phyloP scores from a whole-genome alignment of 352 stramenopile species.

The Phytophthora ohioensis region DNA sequence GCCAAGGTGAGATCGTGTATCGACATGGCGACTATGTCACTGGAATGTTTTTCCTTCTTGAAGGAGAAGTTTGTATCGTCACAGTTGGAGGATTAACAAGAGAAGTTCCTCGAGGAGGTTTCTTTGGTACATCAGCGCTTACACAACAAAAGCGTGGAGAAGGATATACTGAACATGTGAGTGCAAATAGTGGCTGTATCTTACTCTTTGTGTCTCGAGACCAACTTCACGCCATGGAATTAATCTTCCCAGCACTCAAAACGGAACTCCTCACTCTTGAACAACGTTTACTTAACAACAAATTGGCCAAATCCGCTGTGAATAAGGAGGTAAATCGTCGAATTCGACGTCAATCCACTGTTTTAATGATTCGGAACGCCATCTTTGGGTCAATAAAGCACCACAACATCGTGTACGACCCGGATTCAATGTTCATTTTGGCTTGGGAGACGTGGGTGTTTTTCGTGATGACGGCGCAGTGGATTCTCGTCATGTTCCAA shows the following conservation, averaged over 20 bases:
- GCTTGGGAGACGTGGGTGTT: conserved; percentile 75
- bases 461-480: conserved; percentile 61
- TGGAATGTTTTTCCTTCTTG: conserved; percentile 65
- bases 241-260: conserved; percentile 55
- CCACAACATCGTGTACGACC: conserved; percentile 38
- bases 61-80: conserved; percentile 60
- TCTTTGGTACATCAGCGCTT: conserved; percentile 57
- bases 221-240: conserved; percentile 57
- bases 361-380: conserved; percentile 23
- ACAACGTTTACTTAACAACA: conserved; percentile 50
- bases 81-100: conserved; percentile 24
- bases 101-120: conserved; percentile 46
- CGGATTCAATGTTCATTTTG: conserved; percentile 56
- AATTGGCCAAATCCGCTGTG: conserved; percentile 43
- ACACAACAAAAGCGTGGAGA: conserved; percentile 52
- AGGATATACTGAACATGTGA: conserved; percentile 62
- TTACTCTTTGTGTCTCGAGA: conserved; percentile 60
- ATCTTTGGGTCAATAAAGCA: conserved; percentile 29
- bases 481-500: conserved; percentile 55
- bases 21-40: conserved; percentile 63
- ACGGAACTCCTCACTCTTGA: conserved; percentile 58
- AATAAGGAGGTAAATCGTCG: conserved; percentile 21
- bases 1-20: conserved; percentile 69
- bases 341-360: conserved; percentile 29
- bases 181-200: conserved; percentile 62